Conservation (phyloP, 2,329 filamentous ascomycete species). For the Epichloe aotearoae region DNA sequence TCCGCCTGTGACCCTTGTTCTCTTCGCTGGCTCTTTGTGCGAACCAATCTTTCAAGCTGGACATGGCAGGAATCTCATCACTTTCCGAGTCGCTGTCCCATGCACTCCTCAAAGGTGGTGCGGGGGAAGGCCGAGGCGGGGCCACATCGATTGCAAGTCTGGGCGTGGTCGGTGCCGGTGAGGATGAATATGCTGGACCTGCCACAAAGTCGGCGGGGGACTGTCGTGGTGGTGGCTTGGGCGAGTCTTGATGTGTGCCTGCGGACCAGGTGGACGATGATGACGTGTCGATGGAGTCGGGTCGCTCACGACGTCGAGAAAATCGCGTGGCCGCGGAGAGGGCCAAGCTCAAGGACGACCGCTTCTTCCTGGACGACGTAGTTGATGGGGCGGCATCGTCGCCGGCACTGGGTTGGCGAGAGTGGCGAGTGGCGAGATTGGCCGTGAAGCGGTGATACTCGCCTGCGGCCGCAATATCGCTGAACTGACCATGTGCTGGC, state of each 20-base stretch:
- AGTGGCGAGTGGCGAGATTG: slow-evolving; percentile 15
- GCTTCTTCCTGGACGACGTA: slow-evolving; percentile 4
- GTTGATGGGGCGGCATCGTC: background rate
- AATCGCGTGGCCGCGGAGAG: slow-evolving; percentile 16
- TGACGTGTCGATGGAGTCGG: slow-evolving; percentile 7
- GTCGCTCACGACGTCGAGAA: slow-evolving; percentile 13
- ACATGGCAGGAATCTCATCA: slow-evolving; percentile 10
- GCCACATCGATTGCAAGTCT: background rate
- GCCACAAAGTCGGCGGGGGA: background rate
- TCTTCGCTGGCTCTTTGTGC: slow-evolving; percentile 2
- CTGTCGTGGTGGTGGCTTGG: background rate
- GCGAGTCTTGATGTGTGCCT: background rate
- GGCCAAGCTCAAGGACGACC: slow-evolving; percentile 12
- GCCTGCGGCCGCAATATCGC: slow-evolving; percentile 17
- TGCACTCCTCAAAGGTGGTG: slow-evolving; percentile 13
- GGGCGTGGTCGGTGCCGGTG: background rate
- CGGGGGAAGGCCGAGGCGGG: slow-evolving; percentile 5
- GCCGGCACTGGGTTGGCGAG: background rate
- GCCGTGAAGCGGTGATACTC: slow-evolving; percentile 24
- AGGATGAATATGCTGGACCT: background rate
- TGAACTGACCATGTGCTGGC: slow-evolving; percentile 15
- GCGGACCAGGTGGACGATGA: background rate
- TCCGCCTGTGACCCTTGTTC: background rate
- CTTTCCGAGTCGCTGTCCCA: slow-evolving; percentile 21
- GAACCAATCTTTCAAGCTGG: slow-evolving; percentile 8